These are phyloP conservation scores for Pythium pyrilobum DNA, from an alignment of 352 stramenopile species.

Conservation along the genomic window DNA sequence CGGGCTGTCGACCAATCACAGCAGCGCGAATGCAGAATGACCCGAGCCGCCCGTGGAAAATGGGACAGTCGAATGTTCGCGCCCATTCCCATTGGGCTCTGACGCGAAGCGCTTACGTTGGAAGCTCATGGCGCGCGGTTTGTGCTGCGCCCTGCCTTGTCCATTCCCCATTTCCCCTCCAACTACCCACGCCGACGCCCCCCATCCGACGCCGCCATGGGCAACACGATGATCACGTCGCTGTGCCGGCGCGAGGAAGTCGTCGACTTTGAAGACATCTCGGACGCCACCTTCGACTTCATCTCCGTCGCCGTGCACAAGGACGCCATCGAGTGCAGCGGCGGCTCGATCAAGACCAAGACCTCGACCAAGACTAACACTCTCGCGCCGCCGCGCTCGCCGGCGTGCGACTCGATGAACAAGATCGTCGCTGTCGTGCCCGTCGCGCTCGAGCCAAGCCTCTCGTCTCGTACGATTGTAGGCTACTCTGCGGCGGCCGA, in stretches of 20 bases:
- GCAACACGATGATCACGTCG: constrained; percentile 27
- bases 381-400: background rate
- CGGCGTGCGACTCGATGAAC: background rate
- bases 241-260: constrained; percentile 18
- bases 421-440: constrained; percentile 26
- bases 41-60: background rate
- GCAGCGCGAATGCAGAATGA: background rate
- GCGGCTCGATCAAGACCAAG: background rate
- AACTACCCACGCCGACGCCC: background rate
- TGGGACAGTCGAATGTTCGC: background rate
- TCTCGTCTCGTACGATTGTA: constrained; percentile 12
- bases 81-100: no score
- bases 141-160: background rate
- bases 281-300: constrained; percentile 30
- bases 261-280: constrained; percentile 31
- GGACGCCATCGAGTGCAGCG: background rate
- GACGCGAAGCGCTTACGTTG: no score
- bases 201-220: constrained; percentile 14
- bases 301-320: constrained; percentile 26
- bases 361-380: constrained; percentile 1
- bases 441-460: constrained; percentile 15
- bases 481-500: background rate
- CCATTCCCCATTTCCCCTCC: constrained; percentile 25
- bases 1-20: constrained; percentile 3
- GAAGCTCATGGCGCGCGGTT: background rate